Percentiles rank a stretch among this genome's conserved stretches.
Evolutionary conservation across 2,329 filamentous ascomycete species (phyloP).

Genomic region (Paramyrothecium sp.): DNA sequence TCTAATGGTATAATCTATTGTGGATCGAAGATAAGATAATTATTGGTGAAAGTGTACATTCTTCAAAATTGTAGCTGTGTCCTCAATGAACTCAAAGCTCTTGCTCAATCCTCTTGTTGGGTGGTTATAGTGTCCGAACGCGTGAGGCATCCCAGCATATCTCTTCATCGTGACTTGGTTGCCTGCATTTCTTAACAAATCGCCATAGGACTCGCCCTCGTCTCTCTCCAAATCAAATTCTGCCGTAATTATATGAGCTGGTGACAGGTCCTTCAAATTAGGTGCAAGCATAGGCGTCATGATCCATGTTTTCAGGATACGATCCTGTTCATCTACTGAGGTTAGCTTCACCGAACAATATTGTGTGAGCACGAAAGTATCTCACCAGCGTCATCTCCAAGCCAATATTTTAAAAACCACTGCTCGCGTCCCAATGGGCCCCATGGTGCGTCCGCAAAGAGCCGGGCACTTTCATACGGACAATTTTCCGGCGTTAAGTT

Average conservation of each 20-base stretch:
- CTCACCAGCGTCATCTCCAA: slow-evolving; percentile 22
- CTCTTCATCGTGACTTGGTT: slow-evolving; percentile 22
- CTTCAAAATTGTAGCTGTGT: slow-evolving; percentile 12
- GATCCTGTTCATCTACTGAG: slow-evolving; percentile 9
- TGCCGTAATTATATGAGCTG: slow-evolving; percentile 29
- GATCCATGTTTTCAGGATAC: slow-evolving; percentile 9
- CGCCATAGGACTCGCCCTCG: slow-evolving; percentile 26
- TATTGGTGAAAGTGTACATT: slow-evolving; percentile 2
- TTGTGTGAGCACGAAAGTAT: neutral
- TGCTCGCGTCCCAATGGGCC: slow-evolving; percentile 24
- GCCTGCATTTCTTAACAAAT: slow-evolving; percentile 17
- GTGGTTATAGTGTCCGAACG: slow-evolving; percentile 27
- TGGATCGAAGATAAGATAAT: too few species aligned
- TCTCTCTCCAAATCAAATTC: slow-evolving; percentile 33
- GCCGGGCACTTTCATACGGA: slow-evolving; percentile 21
- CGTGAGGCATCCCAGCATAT: slow-evolving; percentile 25
- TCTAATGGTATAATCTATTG: too few species aligned
- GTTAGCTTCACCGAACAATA: neutral
- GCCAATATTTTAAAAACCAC: slow-evolving; percentile 29
- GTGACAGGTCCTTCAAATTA: slow-evolving; percentile 21
- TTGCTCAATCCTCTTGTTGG: slow-evolving; percentile 18
- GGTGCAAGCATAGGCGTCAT: slow-evolving; percentile 21
- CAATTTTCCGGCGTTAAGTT: slow-evolving; percentile 14
- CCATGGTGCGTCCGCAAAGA: slow-evolving; percentile 22
- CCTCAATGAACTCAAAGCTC: slow-evolving; percentile 24